These are phyloP conservation scores for Zhuliangozyma parablackwelliae DNA, from an alignment of 1,139 yeast species.

Conservation along the genomic window DNA sequence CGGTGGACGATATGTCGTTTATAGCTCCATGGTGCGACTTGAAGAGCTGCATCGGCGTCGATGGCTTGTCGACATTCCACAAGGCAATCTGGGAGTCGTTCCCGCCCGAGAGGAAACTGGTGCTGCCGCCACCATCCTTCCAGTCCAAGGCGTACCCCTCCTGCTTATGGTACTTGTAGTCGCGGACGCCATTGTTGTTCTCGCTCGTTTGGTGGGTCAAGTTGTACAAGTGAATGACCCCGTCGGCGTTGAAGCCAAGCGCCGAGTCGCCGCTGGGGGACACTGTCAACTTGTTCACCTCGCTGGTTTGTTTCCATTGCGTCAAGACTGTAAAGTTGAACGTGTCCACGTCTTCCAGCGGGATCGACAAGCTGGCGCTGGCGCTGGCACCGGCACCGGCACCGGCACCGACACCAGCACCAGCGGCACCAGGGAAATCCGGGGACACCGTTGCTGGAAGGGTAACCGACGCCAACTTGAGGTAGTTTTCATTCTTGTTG, in stretches of 20 bases:
- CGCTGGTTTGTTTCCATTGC: constrained; percentile 53
- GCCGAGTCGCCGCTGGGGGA: constrained; percentile 33
- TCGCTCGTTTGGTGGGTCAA: constrained; percentile 7
- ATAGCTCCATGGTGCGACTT: constrained; percentile 48
- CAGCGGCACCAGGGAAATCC: constrained; percentile 16
- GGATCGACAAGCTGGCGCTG: constrained; percentile 20
- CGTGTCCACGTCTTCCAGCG: constrained; percentile 12
- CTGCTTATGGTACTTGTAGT: constrained; percentile 54
- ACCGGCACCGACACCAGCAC: no score
- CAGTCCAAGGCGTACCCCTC: constrained; percentile 76
- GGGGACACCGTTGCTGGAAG: constrained; percentile 51
- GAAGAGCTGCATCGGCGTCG: constrained; percentile 42
- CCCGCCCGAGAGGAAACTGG: constrained; percentile 58
- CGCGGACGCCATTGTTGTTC: constrained; percentile 20
- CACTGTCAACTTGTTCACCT: constrained; percentile 44
- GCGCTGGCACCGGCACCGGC: constrained; percentile 5
- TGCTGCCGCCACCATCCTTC: constrained; percentile 28
- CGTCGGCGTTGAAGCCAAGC: constrained; percentile 50
- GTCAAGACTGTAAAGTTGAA: constrained; percentile 32
- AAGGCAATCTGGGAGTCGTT: constrained; percentile 64
- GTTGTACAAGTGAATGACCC: constrained; percentile 43
- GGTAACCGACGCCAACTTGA: constrained; percentile 43
- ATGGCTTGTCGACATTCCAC: constrained; percentile 54
- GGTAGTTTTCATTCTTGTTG: constrained; percentile 34
- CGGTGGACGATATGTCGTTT: constrained; percentile 57